Base-by-base conservation (phyloP, 1,284 basidiomycete species). In the Termitomyces sp. region DNA sequence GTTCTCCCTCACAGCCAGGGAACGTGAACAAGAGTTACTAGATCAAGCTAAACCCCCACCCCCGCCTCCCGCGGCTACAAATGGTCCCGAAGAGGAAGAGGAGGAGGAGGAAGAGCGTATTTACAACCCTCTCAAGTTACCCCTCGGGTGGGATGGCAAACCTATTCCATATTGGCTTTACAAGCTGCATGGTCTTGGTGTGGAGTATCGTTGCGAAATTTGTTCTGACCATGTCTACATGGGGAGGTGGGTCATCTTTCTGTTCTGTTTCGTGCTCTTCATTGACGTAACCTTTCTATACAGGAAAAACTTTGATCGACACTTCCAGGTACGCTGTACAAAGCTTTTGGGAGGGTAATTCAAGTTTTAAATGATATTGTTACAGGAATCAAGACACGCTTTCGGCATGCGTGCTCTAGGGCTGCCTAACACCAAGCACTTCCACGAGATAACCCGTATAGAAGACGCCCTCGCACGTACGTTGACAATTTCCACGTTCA, bases 81-180 rank as follows among this genome's bases (percentile, higher is more conserved):
- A 75, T 24, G 79, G 77, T 65, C 61, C 45, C 26, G 45, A 74
- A 8, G 83, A 77, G 33, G 91, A 92, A 55, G 93, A 96, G 55
- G 92, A 94, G 40, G 93, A 95, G 59, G 94, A 95, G 59, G 93
- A 97, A 63, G 92, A 92, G 58, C 84, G 90, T 60, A 93, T 98
- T 46, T 99, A 99, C 72, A 99, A 99, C 66, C 97, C 97, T 37
- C 81, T 99, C 50, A 98, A 98, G 72, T 76, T 99, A 38, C 97
- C 97, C 9, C 79, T 99, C 2, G 96, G 96, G 1, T 98, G 95
- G 95, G 95, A 98, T 66, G 94, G 94, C 38, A 97, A 96, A 67
- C 95, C 96, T 14, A 99, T 99, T 63, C 96, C 97, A 14, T 98
- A 94, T 68, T 99, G 96, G 96, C 68, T 99, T 55, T 99, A 96